These are phyloP conservation scores for Cyphellophora europaea DNA, from an alignment of 2,329 filamentous ascomycete species.

Conservation along the genomic window DNA sequence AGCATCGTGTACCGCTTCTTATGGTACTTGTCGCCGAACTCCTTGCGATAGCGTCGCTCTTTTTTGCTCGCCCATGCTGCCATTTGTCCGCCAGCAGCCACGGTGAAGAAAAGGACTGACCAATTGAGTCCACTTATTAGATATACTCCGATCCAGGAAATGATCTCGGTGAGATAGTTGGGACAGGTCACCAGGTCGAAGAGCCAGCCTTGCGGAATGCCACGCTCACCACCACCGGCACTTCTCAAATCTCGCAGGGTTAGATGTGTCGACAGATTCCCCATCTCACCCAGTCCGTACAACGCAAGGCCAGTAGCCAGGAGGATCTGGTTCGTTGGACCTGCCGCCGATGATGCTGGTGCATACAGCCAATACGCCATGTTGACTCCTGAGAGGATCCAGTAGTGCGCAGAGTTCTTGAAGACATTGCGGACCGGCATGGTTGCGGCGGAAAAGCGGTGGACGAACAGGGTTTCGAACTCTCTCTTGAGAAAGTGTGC, in stretches of 20 bases:
- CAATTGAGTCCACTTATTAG: constrained; percentile 66
- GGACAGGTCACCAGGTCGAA: constrained; percentile 87
- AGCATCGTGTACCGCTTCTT: constrained; percentile 81
- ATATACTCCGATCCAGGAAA: constrained; percentile 78
- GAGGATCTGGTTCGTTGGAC: constrained; percentile 39
- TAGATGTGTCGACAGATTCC: constrained; percentile 71
- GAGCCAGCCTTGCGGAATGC: constrained; percentile 77
- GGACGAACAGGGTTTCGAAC: constrained; percentile 84
- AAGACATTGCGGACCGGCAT: constrained; percentile 89
- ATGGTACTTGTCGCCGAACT: constrained; percentile 91
- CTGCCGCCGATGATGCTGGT: constrained; percentile 56
- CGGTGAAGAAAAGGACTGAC: constrained; percentile 66
- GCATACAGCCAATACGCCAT: constrained; percentile 79
- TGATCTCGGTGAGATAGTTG: constrained; percentile 89
- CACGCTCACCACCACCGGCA: constrained; percentile 71
- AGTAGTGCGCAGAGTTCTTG: constrained; percentile 94
- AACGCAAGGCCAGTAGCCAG: constrained; percentile 61
- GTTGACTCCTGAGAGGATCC: constrained; percentile 70
- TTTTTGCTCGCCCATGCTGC: constrained; percentile 81
- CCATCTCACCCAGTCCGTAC: constrained; percentile 67
- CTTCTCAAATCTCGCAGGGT: constrained; percentile 70
- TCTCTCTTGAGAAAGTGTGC: constrained; percentile 93
- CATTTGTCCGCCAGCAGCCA: constrained; percentile 71
- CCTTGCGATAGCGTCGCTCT: constrained; percentile 78
- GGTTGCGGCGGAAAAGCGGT: constrained; percentile 88